These are phyloP conservation scores for Phanerodontia chrysosporium DNA, from an alignment of 768 basidiomycete species.

Conservation along the genomic window DNA sequence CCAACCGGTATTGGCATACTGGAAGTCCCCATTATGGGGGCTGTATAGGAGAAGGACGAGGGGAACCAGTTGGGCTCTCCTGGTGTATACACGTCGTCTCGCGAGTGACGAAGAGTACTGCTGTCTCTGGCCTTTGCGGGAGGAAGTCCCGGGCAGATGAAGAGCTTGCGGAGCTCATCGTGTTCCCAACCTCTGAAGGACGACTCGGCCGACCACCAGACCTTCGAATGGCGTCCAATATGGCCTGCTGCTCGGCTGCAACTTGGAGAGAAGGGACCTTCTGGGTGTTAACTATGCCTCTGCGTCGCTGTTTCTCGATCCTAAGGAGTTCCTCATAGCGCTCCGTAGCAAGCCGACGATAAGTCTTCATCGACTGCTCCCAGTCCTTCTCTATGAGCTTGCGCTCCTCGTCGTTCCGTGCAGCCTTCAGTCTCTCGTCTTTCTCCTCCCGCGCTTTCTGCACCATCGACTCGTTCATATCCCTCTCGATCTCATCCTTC, in stretches of 20 bases:
- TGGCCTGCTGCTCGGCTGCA: background rate
- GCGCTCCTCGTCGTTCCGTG: conserved; percentile 30
- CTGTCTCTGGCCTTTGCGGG: background rate
- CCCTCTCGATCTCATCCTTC: conserved; percentile 48
- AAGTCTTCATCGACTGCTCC: conserved; percentile 36
- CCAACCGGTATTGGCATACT: background rate
- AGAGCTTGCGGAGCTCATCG: background rate
- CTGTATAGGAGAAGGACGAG: background rate
- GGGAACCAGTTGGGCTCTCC: background rate
- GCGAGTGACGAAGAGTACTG: background rate
- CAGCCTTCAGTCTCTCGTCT: conserved; percentile 43
- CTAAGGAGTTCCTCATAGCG: conserved; percentile 41
- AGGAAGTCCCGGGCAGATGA: background rate
- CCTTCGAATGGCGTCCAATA: background rate
- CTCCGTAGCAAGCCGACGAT: conserved; percentile 43
- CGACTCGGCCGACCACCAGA: background rate
- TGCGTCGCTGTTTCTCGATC: conserved; percentile 15
- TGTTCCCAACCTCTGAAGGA: background rate
- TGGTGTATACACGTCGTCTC: background rate
- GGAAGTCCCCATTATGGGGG: background rate
- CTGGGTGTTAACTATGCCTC: background rate
- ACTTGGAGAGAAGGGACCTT: background rate
- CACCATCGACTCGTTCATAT: conserved; percentile 33
- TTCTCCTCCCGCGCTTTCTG: conserved; percentile 62
- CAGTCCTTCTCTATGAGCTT: conserved; percentile 38